Evolutionary conservation across 2,329 filamentous ascomycete species (phyloP), one percentile per base, ranked within the genome.

Genomic region (Aschersonia sp.): DNA sequence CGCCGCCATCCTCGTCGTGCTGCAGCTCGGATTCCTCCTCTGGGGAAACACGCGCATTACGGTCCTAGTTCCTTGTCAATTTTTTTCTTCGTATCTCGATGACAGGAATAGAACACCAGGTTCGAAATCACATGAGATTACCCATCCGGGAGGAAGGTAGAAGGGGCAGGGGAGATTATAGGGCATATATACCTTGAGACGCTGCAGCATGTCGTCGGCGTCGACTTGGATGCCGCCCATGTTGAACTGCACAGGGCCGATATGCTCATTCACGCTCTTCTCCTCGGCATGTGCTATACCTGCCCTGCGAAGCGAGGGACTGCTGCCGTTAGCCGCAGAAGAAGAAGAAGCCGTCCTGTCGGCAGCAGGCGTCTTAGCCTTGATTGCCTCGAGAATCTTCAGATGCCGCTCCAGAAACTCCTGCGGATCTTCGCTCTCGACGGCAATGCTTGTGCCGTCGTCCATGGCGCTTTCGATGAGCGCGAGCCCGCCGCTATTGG

Each of bases 221-320:
- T 96, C 88, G 32, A 95, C 86, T 61, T 95, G 88, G 53, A 98
- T 96, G 47, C 92, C 92, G 42, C 92, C 92, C 76, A 98, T 92
- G 62, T 98, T 98, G 69, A 97, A 96, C 60, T 95, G 88, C 53
- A 96, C 88, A 0, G 89, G 88, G 0, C 89, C 89, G 58, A 95
- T 94, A 57, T 94, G 88, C 58, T 90, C 85, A 56, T 81, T 82
- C 47, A 76, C 70, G 52, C 66, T 69, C 52, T 69, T 72, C 53
- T 69, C 65, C 11, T 65, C 64, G n/a, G 61, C 55, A 42, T 66
- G 52, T 57, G 65, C 63, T 22, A 22, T 22, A 4, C 22, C 22
- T 22, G 22, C 22, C 22, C 22, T 22, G 22, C 22, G 22, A 22
- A 22, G 22, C 22, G 22, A 22, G 22, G 22, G 22, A 22, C 22